Conservation (phyloP, 1,284 basidiomycete species). For the Retiboletus fuscus region DNA sequence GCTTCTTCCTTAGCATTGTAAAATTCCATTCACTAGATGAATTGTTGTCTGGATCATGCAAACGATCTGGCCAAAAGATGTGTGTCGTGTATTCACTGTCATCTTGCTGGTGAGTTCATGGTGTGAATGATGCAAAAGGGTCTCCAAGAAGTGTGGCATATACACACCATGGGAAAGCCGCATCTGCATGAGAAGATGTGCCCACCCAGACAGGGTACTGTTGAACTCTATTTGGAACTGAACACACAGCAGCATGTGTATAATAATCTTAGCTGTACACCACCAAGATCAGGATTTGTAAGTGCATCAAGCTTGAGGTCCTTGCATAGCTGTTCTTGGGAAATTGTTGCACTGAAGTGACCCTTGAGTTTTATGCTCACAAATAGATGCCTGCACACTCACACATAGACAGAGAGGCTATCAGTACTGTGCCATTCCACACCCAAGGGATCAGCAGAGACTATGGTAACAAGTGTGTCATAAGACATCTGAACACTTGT, state of each 20-base stretch:
- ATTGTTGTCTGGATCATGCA: conserved; percentile 5
- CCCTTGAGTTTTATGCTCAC: conserved; percentile 12
- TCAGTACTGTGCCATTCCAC: conserved; percentile 49
- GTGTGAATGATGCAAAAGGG: conserved; percentile 5
- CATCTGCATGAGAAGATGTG: conserved; percentile 43
- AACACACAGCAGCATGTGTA: too few species aligned
- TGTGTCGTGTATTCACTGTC: conserved; percentile 34
- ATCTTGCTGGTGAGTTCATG: conserved; percentile 23
- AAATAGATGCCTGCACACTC: conserved; percentile 3
- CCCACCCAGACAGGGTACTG: conserved; percentile 56
- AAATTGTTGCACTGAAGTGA: conserved; percentile 49
- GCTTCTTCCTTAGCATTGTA: conserved; percentile 24
- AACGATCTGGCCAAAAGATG: conserved; percentile 30
- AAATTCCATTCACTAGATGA: conserved; percentile 25
- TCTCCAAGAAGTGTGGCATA: not conserved
- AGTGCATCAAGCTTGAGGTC: conserved; percentile 48
- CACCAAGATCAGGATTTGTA: conserved; percentile 40
- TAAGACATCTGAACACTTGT: conserved; percentile 54
- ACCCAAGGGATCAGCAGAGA: conserved; percentile 41
- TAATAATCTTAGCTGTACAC: conserved; percentile 37
- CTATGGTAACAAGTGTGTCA: conserved; percentile 51
- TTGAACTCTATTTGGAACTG: not conserved
- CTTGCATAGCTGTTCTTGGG: conserved; percentile 48
- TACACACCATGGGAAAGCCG: conserved; percentile 42
- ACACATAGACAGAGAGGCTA: conserved; percentile 37